phyloP scores from a whole-genome alignment of 352 stramenopile species.

The Globisporangium lucens region DNA sequence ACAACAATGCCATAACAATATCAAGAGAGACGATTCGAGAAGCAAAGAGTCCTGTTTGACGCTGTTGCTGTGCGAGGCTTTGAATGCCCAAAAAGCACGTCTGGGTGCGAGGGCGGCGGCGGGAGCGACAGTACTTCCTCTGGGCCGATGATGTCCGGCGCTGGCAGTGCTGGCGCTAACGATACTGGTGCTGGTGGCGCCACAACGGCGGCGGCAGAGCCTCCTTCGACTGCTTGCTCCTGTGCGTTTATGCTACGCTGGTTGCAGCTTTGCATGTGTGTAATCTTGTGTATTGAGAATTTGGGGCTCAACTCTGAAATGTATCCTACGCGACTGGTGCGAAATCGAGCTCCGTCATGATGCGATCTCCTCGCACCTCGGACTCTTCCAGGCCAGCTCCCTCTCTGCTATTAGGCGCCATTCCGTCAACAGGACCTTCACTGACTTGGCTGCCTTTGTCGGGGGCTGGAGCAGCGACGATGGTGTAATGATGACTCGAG shows the following conservation, averaged over 20 bases:
- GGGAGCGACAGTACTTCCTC: conserved; percentile 16
- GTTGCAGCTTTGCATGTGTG: too few species aligned
- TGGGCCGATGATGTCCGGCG: neutral
- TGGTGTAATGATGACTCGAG: neutral
- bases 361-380: neutral
- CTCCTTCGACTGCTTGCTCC: too few species aligned
- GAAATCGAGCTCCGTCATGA: neutral
- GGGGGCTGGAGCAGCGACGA: too few species aligned
- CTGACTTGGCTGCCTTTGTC: neutral
- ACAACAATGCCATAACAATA: too few species aligned
- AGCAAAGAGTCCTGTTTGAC: too few species aligned
- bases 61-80: too few species aligned
- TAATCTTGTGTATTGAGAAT: too few species aligned
- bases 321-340: neutral
- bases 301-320: too few species aligned
- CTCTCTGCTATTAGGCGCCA: neutral
- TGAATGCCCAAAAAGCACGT: neutral
- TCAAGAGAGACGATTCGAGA: too few species aligned
- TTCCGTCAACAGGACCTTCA: neutral
- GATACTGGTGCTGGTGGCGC: neutral
- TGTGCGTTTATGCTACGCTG: too few species aligned
- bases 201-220: neutral
- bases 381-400: too few species aligned
- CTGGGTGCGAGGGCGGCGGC: conserved; percentile 5
- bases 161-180: neutral